These are phyloP conservation scores for Sungouiella thailandica DNA, from an alignment of 805 yeast genomes.

Conservation along the genomic window DNA sequence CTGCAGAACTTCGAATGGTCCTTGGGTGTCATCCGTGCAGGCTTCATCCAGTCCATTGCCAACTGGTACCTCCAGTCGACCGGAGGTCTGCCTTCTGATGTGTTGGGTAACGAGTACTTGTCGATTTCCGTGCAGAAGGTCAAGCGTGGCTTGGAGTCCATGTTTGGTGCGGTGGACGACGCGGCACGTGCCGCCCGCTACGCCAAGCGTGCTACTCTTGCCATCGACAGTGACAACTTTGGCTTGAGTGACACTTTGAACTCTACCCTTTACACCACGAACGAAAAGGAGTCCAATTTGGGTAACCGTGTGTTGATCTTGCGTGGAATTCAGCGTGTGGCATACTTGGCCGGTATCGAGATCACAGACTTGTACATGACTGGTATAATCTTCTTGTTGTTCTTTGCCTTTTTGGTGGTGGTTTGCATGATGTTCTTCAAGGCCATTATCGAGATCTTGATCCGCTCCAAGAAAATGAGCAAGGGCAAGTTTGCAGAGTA, in stretches of 20 bases:
- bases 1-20: conserved; percentile 96
- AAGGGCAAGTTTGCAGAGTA: conserved; percentile 68
- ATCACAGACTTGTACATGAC: conserved; percentile 83
- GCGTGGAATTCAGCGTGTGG: conserved; percentile 90
- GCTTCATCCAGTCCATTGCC: conserved; percentile 77
- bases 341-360: conserved; percentile 80
- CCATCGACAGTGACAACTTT: conserved; percentile 43
- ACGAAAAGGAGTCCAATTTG: conserved; percentile 58
- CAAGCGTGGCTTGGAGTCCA: conserved; percentile 21
- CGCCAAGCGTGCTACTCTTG: conserved; percentile 27
- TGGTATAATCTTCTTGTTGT: conserved; percentile 75
- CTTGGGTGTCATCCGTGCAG: conserved; percentile 76
- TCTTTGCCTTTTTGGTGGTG: conserved; percentile 61
- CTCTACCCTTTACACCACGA: conserved; percentile 54
- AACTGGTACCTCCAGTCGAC: conserved; percentile 95
- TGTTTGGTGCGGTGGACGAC: conserved; percentile 11
- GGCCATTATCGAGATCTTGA: conserved; percentile 59
- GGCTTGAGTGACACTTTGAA: conserved; percentile 39
- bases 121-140: conserved; percentile 76
- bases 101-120: conserved; percentile 55
- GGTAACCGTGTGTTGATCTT: conserved; percentile 70
- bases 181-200: conserved; percentile 8
- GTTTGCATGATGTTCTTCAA: conserved; percentile 59
- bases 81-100: conserved; percentile 81
- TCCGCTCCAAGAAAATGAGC: conserved; percentile 53